These are phyloP conservation scores for Friedmanniomyces simplex DNA, from an alignment of 495 filamentous ascomycete species.

Conservation along the genomic window DNA sequence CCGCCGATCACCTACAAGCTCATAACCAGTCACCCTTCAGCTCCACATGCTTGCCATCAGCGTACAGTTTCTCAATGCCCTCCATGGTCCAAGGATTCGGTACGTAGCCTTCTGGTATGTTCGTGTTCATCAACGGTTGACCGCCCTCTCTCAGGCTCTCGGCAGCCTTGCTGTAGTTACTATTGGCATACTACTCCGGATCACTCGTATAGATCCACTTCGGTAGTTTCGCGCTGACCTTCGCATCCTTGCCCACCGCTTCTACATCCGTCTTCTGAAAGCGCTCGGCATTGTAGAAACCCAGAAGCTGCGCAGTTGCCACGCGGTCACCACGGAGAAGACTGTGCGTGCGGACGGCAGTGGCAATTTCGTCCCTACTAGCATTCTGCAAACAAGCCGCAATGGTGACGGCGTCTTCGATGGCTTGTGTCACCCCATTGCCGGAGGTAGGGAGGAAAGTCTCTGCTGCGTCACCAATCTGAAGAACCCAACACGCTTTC, in stretches of 20 bases:
- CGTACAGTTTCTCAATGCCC: conserved; percentile 1
- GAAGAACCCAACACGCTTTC: conserved; percentile 22
- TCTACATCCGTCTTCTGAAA: conserved; percentile 44
- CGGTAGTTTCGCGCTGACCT: conserved; percentile 43
- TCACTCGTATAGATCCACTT: conserved; percentile 53
- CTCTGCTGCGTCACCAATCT: conserved; percentile 30
- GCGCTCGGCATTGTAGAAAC: conserved; percentile 35
- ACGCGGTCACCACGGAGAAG: conserved; percentile 11
- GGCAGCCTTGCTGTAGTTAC: conserved; percentile 32
- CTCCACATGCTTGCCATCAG: conserved; percentile 4
- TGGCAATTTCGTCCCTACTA: conserved; percentile 13
- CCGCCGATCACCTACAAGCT: too few relatives aligned
- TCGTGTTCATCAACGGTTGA: not conserved
- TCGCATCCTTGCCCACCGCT: conserved; percentile 46
- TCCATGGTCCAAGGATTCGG: conserved; percentile 4
- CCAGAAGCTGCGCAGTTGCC: conserved; percentile 15
- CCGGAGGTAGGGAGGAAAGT: conserved; percentile 29
- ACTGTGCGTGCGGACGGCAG: conserved; percentile 8
- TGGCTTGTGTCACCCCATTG: conserved; percentile 31
- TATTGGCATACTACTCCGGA: conserved; percentile 48
- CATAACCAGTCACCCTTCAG: conserved; percentile 5
- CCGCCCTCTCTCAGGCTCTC: not conserved
- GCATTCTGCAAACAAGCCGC: conserved; percentile 29
- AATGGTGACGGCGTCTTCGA: conserved; percentile 32
- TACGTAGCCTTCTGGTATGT: conserved; percentile 1